Evolutionary conservation across 192 early-diverging fungal genomes (phyloP).

Genomic region (Coemansia sp.): DNA sequence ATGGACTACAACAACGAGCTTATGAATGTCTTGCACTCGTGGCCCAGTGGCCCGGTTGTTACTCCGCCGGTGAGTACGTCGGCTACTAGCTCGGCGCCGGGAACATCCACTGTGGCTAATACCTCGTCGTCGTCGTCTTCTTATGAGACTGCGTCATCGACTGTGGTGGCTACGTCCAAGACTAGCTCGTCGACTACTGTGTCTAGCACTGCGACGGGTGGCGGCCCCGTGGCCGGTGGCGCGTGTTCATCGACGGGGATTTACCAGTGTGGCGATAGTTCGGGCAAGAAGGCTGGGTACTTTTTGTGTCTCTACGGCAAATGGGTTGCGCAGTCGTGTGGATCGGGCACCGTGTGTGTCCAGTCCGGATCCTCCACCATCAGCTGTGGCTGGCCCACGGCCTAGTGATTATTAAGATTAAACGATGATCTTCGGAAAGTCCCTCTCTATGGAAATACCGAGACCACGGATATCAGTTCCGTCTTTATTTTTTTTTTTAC

Average conservation of each 20-base stretch:
- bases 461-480: background rate
- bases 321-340: constrained; percentile 30
- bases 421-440: background rate
- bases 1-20: constrained; percentile 63
- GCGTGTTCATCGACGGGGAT: constrained; percentile 13
- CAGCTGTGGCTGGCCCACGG: constrained; percentile 33
- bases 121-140: background rate
- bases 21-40: constrained; percentile 33
- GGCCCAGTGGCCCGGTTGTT: constrained; percentile 12
- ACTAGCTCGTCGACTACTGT: background rate
- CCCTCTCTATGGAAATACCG: background rate
- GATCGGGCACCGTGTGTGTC: constrained; percentile 33
- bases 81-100: constrained; percentile 3
- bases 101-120: constrained; percentile 1
- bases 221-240: constrained; percentile 27
- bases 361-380: constrained; percentile 27
- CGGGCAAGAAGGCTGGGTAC: constrained; percentile 26
- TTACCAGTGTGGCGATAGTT: constrained; percentile 24
- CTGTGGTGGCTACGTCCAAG: background rate
- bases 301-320: constrained; percentile 38
- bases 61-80: constrained; percentile 11
- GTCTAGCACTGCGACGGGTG: constrained; percentile 1
- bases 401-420: background rate
- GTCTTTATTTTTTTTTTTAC: background rate
- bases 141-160: constrained; percentile 1